Evolutionary conservation across 345 rosid species (phyloP), one percentile per base, ranked within the genome.

Genomic region (Eucalyptus victrix): DNA sequence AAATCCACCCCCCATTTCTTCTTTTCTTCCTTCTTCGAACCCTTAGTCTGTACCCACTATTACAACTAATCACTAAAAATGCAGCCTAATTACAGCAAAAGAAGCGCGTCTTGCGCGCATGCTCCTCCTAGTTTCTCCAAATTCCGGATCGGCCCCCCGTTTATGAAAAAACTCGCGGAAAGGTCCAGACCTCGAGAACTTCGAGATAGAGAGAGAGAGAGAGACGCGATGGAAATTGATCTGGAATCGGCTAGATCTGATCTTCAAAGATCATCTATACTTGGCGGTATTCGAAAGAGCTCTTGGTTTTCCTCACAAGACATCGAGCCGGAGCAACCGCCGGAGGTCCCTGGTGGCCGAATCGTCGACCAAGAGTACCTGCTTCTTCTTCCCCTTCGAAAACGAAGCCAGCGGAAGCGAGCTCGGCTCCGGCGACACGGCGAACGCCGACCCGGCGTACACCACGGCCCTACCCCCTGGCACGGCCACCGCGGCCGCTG

Each of bases 261-360:
- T 72, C 24, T 3, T 32, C 13, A 32, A 0, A 9, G 60, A 2
- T 69, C 42, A 32, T 69, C 80, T 69, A 69, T 51, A 51, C 54
- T 51, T 3, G 54, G 54, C 54, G 11, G 80, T 19, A 32, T 9
- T 32, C 54, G 0, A 4, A 67, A 17, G 80, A 26, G 42, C 80
- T 34, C 54, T 32, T 32, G 7, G 28, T 21, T 37, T 19, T 72
- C 6, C 45, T 37, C 81, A 72, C 45, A 37, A 2, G 2, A 72
- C 28, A 37, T 91, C 90, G 42, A 94, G 95, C 40, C 93, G 92
- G 49, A 95, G 95, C 90, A 94, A 51, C 28, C 95, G 93, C 90
- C 94, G 88, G 88, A 95, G 93, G 45, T 95, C 94, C 88, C 95
- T 91, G 89, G 96, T 94, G 60, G 96, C 94, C 1, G 90, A 90